These are phyloP conservation scores for Geotrichum klebahnii DNA, from an alignment of 1,139 yeast species.

Conservation along the genomic window DNA sequence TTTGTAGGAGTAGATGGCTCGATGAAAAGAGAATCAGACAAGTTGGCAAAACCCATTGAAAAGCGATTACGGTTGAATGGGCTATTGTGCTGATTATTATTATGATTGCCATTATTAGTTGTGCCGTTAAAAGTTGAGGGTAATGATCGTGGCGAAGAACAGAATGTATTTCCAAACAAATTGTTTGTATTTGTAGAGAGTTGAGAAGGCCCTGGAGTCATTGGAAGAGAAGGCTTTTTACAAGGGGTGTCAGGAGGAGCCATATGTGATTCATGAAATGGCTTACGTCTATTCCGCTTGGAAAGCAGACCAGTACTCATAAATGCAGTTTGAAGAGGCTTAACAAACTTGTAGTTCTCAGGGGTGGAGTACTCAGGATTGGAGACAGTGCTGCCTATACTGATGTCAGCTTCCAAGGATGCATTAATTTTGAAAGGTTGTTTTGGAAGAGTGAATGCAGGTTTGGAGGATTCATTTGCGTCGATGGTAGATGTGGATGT, in stretches of 20 bases:
- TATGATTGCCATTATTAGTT: slow-evolving; percentile 6
- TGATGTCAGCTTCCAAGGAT: slow-evolving; percentile 28
- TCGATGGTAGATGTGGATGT: slow-evolving; percentile 13
- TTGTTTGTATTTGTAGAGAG: slow-evolving; percentile 4
- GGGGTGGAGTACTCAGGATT: slow-evolving; percentile 38
- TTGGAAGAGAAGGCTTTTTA: slow-evolving; percentile 48
- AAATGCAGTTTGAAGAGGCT: slow-evolving; percentile 83
- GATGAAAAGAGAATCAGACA: slow-evolving; percentile 10
- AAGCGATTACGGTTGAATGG: slow-evolving; percentile 1
- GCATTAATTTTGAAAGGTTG: slow-evolving; percentile 27
- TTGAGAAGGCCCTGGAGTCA: slow-evolving; percentile 12
- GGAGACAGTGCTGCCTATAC: slow-evolving; percentile 20
- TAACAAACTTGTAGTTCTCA: slow-evolving; percentile 61
- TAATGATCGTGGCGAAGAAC: slow-evolving; percentile 6
- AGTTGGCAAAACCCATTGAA: slow-evolving; percentile 15
- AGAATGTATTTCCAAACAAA: slow-evolving; percentile 8
- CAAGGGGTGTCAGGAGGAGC: slow-evolving; percentile 78
- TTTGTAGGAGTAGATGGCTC: slow-evolving; percentile 22
- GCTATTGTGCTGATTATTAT: background rate
- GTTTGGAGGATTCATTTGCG: slow-evolving; percentile 6
- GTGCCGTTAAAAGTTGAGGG: slow-evolving; percentile 13
- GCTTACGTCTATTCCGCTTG: slow-evolving; percentile 52
- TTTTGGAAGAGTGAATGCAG: slow-evolving; percentile 11
- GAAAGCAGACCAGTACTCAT: slow-evolving; percentile 70
- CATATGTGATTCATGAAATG: slow-evolving; percentile 20